Percentiles rank a stretch among this genome's conserved stretches.
Conservation (phyloP, 208 protist species). For the Leishmania major region DNA sequence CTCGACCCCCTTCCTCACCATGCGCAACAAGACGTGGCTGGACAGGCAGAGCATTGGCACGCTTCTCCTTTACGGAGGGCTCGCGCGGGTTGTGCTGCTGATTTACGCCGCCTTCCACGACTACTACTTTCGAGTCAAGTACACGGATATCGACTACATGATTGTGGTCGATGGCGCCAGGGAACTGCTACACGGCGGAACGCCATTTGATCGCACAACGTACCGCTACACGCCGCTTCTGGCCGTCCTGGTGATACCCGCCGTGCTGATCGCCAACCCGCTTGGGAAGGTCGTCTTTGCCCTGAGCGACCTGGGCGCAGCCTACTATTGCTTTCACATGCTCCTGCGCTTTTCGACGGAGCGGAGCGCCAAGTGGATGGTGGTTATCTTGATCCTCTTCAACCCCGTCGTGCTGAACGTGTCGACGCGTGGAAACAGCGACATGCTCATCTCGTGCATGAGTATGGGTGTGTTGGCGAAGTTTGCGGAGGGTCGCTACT, state of each 20-base stretch:
- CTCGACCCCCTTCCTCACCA: not conserved
- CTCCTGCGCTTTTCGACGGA: conserved; percentile 61
- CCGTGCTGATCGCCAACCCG: conserved; percentile 59
- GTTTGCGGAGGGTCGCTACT: conserved; percentile 55
- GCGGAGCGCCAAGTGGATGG: conserved; percentile 66
- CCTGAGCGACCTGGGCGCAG: conserved; percentile 78
- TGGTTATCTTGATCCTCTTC: conserved; percentile 84
- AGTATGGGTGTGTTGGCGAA: conserved; percentile 79
- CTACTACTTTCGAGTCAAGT: conserved; percentile 87
- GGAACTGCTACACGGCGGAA: conserved; percentile 74
- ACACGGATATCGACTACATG: conserved; percentile 97
- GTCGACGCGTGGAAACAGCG: conserved; percentile 94
- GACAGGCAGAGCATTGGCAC: conserved; percentile 33
- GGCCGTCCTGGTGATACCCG: conserved; percentile 79
- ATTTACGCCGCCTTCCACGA: conserved; percentile 87
- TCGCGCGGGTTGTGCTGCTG: conserved; percentile 71
- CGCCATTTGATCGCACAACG: conserved; percentile 92
- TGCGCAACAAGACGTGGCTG: conserved; percentile 17
- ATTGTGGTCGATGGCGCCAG: conserved; percentile 95
- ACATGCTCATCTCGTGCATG: conserved; percentile 91
- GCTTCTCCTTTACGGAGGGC: conserved; percentile 45
- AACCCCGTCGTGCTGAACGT: conserved; percentile 94
- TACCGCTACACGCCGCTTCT: conserved; percentile 96
- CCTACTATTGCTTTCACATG: conserved; percentile 69
- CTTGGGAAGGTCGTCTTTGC: conserved; percentile 91